Evolutionary conservation across 352 stramenopile species (phyloP).

Genomic region (Pythium brassicae): DNA sequence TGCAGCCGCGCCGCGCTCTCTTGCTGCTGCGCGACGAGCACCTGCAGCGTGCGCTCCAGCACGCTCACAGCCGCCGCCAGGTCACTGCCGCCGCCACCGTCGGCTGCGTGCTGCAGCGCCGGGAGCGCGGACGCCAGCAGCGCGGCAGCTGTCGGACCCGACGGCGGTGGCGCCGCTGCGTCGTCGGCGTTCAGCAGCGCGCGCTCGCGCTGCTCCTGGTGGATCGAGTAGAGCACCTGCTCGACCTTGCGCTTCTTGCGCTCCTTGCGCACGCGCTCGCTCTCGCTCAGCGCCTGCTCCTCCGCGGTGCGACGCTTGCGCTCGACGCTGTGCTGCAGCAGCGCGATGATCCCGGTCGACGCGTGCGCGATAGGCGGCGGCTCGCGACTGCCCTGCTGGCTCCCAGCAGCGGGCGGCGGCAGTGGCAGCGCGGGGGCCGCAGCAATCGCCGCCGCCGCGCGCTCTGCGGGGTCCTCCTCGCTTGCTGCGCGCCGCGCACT

Average conservation of each 20-base stretch:
- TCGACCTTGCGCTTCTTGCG: conserved; percentile 64
- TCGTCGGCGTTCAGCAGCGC: conserved; percentile 11
- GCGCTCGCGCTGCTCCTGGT: conserved; percentile 41
- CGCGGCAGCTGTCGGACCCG: neutral
- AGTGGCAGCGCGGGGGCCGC: neutral
- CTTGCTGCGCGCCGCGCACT: conserved; percentile 7
- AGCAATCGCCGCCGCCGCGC: neutral
- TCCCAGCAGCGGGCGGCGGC: neutral
- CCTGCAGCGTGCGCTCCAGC: conserved; percentile 51
- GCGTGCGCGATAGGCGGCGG: conserved; percentile 5
- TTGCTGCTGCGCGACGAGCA: conserved; percentile 46
- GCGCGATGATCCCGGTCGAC: conserved; percentile 37
- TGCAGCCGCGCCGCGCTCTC: conserved; percentile 31
- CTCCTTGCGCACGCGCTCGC: conserved; percentile 46
- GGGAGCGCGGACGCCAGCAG: neutral
- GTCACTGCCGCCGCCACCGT: neutral
- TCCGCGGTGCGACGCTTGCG: conserved; percentile 42
- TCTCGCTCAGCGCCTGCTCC: conserved; percentile 47
- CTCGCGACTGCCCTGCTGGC: neutral
- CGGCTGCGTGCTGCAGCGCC: neutral
- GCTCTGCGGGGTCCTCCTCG: neutral
- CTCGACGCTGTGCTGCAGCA: conserved; percentile 53
- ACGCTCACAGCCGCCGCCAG: conserved; percentile 18
- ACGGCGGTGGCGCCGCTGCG: neutral
- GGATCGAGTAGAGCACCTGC: conserved; percentile 42